These are phyloP conservation scores for Amylocystis lapponica DNA, from an alignment of 768 basidiomycete species.

Conservation along the genomic window DNA sequence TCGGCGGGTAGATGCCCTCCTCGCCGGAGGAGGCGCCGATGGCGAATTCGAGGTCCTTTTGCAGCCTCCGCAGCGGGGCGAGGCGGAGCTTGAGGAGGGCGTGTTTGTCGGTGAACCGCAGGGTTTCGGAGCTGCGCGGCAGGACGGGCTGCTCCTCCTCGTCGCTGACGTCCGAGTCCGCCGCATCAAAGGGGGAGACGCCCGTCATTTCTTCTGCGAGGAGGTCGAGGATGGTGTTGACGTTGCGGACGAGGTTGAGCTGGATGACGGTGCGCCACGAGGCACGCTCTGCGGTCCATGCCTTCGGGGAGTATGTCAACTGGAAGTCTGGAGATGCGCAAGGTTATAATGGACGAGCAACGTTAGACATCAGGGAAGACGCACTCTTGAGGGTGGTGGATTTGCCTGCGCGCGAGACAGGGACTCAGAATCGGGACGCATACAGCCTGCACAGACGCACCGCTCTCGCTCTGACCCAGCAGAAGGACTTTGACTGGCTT, in stretches of 20 bases:
- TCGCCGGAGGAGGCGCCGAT: conserved; percentile 58
- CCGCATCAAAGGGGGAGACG: not conserved
- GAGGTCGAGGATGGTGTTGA: conserved; percentile 59
- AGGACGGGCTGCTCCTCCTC: not conserved
- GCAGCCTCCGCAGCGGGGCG: conserved; percentile 49
- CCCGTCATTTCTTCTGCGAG: conserved; percentile 47
- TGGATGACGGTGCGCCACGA: conserved; percentile 77
- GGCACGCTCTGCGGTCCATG: conserved; percentile 65
- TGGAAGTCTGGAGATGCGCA: conserved; percentile 53
- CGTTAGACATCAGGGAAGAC: conserved; percentile 3
- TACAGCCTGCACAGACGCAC: conserved; percentile 15
- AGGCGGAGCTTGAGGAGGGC: conserved; percentile 53
- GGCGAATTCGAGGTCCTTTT: conserved; percentile 50
- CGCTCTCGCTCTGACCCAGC: conserved; percentile 33
- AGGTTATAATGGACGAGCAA: too few relatives aligned
- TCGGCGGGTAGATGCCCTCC: conserved; percentile 12
- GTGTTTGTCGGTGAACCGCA: conserved; percentile 56
- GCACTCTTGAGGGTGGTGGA: conserved; percentile 38
- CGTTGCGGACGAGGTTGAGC: conserved; percentile 70
- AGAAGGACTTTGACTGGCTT: conserved; percentile 33
- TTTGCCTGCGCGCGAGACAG: conserved; percentile 24
- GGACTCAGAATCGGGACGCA: not conserved
- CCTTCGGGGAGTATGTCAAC: conserved; percentile 53
- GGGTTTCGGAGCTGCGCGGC: conserved; percentile 1
- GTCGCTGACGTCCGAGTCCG: conserved; percentile 10